phyloP scores from a whole-genome alignment of 345 rosid species.

The Excoecaria cochinchinensis region DNA sequence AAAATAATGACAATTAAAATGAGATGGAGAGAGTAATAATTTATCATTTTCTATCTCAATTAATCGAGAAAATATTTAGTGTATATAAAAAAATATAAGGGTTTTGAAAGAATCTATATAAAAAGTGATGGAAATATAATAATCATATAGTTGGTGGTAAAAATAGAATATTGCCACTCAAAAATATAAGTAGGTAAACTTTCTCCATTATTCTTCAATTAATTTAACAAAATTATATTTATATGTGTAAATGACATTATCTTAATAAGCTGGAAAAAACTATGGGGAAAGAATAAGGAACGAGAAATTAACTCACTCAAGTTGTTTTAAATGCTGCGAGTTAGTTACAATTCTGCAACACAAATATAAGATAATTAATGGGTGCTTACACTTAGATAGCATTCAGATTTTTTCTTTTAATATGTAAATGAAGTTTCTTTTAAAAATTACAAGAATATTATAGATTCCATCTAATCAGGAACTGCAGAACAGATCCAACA shows the following conservation, averaged over 20 bases:
- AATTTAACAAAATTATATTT: neutral
- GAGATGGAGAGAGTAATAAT: too few species aligned
- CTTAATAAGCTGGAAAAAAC: neutral
- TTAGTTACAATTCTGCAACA: neutral
- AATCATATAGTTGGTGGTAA: too few species aligned
- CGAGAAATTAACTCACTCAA: too few species aligned
- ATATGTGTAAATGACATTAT: neutral
- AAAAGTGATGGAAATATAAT: too few species aligned
- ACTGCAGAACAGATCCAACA: conserved; percentile 11
- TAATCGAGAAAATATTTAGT: too few species aligned
- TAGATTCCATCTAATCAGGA: conserved; percentile 6
- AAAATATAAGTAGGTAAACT: too few species aligned
- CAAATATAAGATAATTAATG: neutral
- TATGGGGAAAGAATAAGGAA: neutral
- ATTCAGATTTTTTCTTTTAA: neutral
- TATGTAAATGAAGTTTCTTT: neutral
- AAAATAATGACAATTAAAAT: too few species aligned
- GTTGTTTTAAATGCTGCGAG: too few species aligned
- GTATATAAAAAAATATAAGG: too few species aligned
- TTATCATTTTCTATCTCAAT: too few species aligned
- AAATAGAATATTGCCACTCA: too few species aligned
- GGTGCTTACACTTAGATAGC: neutral
- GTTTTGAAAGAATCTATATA: too few species aligned
- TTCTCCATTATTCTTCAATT: neutral
- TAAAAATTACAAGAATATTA: neutral